Conservation (phyloP, 257 asterid species). For the Asclepias syriaca region DNA sequence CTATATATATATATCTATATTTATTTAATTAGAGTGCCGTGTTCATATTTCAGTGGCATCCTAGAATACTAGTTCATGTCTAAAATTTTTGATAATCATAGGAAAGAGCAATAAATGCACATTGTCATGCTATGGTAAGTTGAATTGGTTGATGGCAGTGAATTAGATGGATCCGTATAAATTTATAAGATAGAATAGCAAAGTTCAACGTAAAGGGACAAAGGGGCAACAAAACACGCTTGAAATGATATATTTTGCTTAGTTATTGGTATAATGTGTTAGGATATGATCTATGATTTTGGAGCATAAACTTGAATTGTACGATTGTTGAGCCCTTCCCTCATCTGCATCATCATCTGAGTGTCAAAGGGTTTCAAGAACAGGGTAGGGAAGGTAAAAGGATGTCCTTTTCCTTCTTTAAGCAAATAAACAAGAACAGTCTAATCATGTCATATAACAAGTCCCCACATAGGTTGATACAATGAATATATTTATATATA, state of each 20-base stretch:
- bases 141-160: not conserved
- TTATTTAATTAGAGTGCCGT: not conserved
- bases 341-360: too few species aligned
- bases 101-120: not conserved
- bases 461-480: not conserved
- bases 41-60: not conserved
- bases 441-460: too few species aligned
- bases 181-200: not conserved
- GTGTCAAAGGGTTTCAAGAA: too few species aligned
- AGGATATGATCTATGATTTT: not conserved
- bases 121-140: too few species aligned
- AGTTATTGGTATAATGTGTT: too few species aligned
- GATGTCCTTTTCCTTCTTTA: not conserved
- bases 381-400: too few species aligned
- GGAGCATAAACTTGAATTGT: not conserved
- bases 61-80: not conserved
- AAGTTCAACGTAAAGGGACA: not conserved
- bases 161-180: not conserved
- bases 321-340: too few species aligned
- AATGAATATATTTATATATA: not conserved
- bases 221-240: not conserved
- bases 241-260: not conserved
- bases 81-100: not conserved
- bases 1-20: too few species aligned
- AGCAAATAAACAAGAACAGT: not conserved